Conservation (phyloP, 2,329 filamentous ascomycete species). For the Zasmidium angulare region DNA sequence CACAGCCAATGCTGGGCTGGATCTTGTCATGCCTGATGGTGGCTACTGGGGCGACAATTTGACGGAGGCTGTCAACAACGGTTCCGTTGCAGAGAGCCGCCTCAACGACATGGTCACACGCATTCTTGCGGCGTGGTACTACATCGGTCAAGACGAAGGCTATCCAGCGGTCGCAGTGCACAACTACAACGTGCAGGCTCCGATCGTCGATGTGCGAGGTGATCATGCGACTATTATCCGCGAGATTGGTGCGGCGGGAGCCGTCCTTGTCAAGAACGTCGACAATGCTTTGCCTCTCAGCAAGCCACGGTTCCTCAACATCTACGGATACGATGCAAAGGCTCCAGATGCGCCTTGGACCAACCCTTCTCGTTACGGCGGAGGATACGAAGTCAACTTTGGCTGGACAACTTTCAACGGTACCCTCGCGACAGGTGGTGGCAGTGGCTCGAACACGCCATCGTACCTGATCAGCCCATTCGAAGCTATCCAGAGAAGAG, state of each 20-base stretch:
- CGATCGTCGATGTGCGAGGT: constrained; percentile 60
- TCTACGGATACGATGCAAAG: constrained; percentile 42
- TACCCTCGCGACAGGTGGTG: constrained; percentile 22
- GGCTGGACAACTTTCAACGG: constrained; percentile 30
- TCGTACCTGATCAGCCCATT: constrained; percentile 23
- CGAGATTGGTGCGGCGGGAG: constrained; percentile 54
- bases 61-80: constrained; percentile 55
- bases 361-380: constrained; percentile 39
- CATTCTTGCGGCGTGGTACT: constrained; percentile 54
- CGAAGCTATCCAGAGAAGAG: constrained; percentile 24
- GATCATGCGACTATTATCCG: constrained; percentile 45
- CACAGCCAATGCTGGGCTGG: constrained; percentile 60
- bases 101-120: constrained; percentile 60
- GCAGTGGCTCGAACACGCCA: constrained; percentile 19
- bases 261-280: constrained; percentile 64
- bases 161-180: constrained; percentile 22
- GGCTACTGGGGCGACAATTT: constrained; percentile 36
- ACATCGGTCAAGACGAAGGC: constrained; percentile 55
- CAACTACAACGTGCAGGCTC: constrained; percentile 19
- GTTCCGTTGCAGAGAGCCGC: constrained; percentile 53
- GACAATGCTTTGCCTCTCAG: constrained; percentile 55
- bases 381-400: constrained; percentile 42
- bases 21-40: constrained; percentile 63
- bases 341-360: constrained; percentile 35
- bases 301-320: constrained; percentile 40